Percentiles rank a stretch among this genome's conserved stretches.
These are phyloP conservation scores for Kuraishia piskuri DNA, from an alignment of 805 yeast species.

Conservation along the genomic window DNA sequence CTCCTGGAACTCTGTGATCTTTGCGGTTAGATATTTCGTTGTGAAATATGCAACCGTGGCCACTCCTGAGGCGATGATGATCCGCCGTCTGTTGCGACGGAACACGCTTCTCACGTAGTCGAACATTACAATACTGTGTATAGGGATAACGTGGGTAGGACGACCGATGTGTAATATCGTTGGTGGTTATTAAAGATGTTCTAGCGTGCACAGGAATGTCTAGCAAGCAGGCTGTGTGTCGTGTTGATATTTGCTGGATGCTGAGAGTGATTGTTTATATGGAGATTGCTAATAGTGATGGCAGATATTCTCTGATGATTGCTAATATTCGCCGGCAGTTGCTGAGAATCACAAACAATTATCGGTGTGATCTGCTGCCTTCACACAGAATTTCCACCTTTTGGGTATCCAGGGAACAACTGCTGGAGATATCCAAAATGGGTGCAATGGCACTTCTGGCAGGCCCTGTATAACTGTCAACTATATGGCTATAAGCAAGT, in stretches of 20 bases:
- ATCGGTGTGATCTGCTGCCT: too few species aligned
- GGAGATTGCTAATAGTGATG: too few species aligned
- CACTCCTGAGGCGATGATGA: slow-evolving; percentile 34
- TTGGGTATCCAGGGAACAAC: too few species aligned
- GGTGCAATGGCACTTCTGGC: too few species aligned
- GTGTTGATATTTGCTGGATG: not conserved
- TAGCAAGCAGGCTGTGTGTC: not conserved
- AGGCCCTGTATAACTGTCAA: too few species aligned
- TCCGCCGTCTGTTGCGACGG: slow-evolving; percentile 34
- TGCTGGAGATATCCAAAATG: too few species aligned
- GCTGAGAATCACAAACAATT: too few species aligned
- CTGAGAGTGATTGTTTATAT: too few species aligned
- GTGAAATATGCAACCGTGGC: slow-evolving; percentile 35
- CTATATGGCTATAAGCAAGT: too few species aligned
- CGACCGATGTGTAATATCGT: not conserved
- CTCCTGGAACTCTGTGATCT: slow-evolving; percentile 41
- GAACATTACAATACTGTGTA: slow-evolving; percentile 15
- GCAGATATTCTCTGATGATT: too few species aligned
- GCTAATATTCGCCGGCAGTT: too few species aligned
- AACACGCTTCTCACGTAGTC: slow-evolving; percentile 26
- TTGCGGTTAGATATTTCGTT: slow-evolving; percentile 31
- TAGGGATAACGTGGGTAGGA: not conserved
- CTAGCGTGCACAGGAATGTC: not conserved
- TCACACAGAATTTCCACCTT: too few species aligned
- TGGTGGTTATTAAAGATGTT: not conserved